Base-by-base conservation (phyloP, 768 basidiomycete species). In the Russula compacta region DNA sequence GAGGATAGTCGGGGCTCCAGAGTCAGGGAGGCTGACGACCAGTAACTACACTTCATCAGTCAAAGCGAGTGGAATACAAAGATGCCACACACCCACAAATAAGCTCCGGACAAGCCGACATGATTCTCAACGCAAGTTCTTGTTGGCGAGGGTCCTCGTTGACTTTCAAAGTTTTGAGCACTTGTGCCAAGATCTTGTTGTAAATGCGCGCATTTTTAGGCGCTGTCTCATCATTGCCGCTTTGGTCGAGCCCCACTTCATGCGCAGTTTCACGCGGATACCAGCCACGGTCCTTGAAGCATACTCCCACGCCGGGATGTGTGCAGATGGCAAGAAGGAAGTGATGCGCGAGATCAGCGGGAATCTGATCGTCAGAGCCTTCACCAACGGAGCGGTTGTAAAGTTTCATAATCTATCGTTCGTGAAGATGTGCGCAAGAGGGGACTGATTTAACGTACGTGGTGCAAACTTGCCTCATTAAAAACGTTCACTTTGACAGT, bases 281-380 rank as follows among this genome's bases (percentile, higher is more conserved):
- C 94, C 94, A 98, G 2, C 94, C 94, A 8, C 82, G 79, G 67
- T 95, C 92, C 54, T 77, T 83, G 74, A 95, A 97, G 68, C 94
- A 98, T 14, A 97, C 78, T 0, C 94, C 94, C 12, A 77, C 73
- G 0, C 94, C 93, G 0, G 91, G 89, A 29, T 82, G 83, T 0
- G 89, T 87, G 67, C 87, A 89, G 35, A 92, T 83, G 2, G 87
- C 87, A 32, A 95, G 80, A 11, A 97, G 74, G 71, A 97, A 98
- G 67, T 94, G 92, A 62, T 92, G 89, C 0, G 82, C 85, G 4
- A 95, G 78, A 64, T 95, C 86, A 1, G 87, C 92, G 10, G 85
- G 86, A 19, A 85, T 71, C 48, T 83, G 75, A 15, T 84, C 83
- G 19, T 80, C 76, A 2, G 72, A 71, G 7, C 73, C 76, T 64